Evolutionary conservation across 169 alveolate genomes (phyloP).

Genomic region (Plasmodium yoelii): DNA sequence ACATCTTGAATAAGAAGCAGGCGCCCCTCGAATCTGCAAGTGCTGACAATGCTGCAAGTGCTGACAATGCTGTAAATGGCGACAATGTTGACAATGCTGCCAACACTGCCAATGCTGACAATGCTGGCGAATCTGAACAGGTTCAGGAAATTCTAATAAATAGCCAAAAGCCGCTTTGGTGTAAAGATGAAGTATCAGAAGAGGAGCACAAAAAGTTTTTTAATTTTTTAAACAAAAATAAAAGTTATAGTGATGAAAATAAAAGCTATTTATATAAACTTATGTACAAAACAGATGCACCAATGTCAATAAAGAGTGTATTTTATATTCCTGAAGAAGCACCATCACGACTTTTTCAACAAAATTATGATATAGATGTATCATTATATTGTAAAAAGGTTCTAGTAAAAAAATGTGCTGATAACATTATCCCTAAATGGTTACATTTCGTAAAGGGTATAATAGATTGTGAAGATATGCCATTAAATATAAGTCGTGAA

Average conservation of each 20-base stretch:
- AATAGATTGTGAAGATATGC: constrained; percentile 98
- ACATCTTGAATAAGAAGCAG: constrained; percentile 76
- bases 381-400: constrained; percentile 92
- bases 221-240: constrained; percentile 79
- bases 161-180: constrained; percentile 90
- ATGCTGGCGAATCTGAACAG: constrained; percentile 16
- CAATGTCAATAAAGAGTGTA: constrained; percentile 93
- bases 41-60: background rate
- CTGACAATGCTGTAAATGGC: background rate
- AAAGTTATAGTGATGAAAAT: constrained; percentile 77
- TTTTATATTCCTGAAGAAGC: constrained; percentile 93
- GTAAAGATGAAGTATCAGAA: constrained; percentile 90
- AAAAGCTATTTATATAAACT: constrained; percentile 89
- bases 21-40: no score
- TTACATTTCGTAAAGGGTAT: constrained; percentile 97
- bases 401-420: constrained; percentile 93
- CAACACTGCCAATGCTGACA: background rate
- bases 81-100: background rate
- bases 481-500: constrained; percentile 96
- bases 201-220: constrained; percentile 94
- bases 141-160: constrained; percentile 86
- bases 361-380: constrained; percentile 88
- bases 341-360: constrained; percentile 91
- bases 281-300: constrained; percentile 94
- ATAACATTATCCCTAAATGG: constrained; percentile 95